phyloP scores from a whole-genome alignment of 2,329 filamentous ascomycete species.

The Cordyceps fumosorosea region DNA sequence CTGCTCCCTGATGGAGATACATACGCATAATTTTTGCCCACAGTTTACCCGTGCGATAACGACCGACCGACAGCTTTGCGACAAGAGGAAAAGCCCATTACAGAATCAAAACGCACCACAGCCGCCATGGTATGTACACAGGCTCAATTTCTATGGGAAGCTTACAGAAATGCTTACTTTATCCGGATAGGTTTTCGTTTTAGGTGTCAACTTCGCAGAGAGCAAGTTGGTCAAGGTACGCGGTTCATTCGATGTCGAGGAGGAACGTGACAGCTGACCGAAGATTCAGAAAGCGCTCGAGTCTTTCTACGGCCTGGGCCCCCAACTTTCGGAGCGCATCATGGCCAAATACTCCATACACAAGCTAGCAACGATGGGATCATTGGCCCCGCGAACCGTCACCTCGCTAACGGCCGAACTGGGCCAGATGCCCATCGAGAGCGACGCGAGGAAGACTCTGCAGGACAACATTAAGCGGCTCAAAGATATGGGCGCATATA shows the following conservation, averaged over 20 bases:
- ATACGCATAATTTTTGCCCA: slow-evolving; percentile 17
- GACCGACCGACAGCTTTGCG: neutral
- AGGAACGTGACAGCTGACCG: neutral
- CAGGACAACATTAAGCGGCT: slow-evolving; percentile 80
- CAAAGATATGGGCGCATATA: slow-evolving; percentile 84
- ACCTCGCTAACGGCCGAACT: slow-evolving; percentile 79
- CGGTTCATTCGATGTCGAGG: neutral
- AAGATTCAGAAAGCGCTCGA: slow-evolving; percentile 60
- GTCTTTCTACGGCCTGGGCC: slow-evolving; percentile 80
- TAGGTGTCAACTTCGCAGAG: slow-evolving; percentile 82
- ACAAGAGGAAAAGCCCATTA: neutral
- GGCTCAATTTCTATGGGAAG: neutral
- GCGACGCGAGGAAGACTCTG: slow-evolving; percentile 70
- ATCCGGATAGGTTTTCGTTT: slow-evolving; percentile 65
- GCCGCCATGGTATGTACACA: slow-evolving; percentile 15
- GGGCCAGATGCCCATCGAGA: slow-evolving; percentile 89
- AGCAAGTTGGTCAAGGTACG: slow-evolving; percentile 73
- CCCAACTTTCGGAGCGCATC: slow-evolving; percentile 61
- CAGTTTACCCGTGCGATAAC: slow-evolving; percentile 20
- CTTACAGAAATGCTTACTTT: neutral
- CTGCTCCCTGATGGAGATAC: neutral
- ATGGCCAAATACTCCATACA: slow-evolving; percentile 89
- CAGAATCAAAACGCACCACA: neutral
- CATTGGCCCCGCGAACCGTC: slow-evolving; percentile 67
- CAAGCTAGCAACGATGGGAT: slow-evolving; percentile 70